Evolutionary conservation across 2,329 filamentous ascomycete species (phyloP).

Genomic region (Nemania sp.): DNA sequence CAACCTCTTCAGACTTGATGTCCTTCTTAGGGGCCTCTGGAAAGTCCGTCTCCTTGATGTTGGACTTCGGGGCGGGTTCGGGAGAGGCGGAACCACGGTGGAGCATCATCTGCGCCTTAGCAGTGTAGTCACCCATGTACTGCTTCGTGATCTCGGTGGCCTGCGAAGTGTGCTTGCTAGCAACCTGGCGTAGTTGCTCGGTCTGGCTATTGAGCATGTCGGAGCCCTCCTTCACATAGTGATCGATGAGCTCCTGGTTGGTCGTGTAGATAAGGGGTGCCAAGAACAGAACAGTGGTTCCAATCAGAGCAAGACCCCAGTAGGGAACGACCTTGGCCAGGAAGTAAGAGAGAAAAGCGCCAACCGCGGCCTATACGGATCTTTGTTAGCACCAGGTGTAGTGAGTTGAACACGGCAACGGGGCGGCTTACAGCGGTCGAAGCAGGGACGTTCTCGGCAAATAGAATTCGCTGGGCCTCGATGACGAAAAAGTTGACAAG

Average conservation of each 20-base stretch:
- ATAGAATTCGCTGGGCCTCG: constrained; percentile 75
- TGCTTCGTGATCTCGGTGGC: constrained; percentile 74
- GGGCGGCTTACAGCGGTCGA: constrained; percentile 67
- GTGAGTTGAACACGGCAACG: background rate
- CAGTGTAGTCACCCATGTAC: constrained; percentile 75
- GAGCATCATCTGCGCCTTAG: constrained; percentile 75
- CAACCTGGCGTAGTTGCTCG: constrained; percentile 69
- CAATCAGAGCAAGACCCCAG: constrained; percentile 74
- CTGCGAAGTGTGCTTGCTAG: constrained; percentile 73
- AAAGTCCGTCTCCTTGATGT: constrained; percentile 61
- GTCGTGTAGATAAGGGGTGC: constrained; percentile 72
- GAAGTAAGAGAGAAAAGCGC: constrained; percentile 74
- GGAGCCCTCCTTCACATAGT: constrained; percentile 68
- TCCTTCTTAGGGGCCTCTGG: constrained; percentile 57
- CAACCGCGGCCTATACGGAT: constrained; percentile 64
- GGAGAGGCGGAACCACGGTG: constrained; percentile 60
- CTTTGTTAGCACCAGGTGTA: constrained; percentile 16
- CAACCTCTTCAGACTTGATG: constrained; percentile 51
- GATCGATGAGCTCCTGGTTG: constrained; percentile 78
- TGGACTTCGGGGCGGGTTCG: constrained; percentile 54
- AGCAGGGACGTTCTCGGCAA: constrained; percentile 73
- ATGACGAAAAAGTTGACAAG: constrained; percentile 79
- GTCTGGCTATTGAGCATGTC: constrained; percentile 72
- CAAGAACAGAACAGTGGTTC: constrained; percentile 70
- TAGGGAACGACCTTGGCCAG: constrained; percentile 77